Evolutionary conservation across 371 early-diverging fungal species (phyloP).

Genomic region (Apophysomyces sp.): DNA sequence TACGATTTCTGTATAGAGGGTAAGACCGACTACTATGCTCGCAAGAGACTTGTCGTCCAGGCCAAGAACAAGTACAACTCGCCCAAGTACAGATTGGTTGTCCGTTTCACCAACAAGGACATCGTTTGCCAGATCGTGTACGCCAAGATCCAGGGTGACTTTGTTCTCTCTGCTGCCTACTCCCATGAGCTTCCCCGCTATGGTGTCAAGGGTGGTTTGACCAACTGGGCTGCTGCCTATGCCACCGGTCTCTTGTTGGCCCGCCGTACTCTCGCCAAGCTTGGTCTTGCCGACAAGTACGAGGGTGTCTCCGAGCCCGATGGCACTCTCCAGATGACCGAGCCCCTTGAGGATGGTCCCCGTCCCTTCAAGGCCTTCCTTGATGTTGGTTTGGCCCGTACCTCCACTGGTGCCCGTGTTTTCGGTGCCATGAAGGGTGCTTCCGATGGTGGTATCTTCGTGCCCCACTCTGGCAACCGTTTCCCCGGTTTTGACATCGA

Average conservation of each 20-base stretch:
- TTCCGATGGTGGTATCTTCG: conserved; percentile 98
- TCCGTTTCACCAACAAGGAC: conserved; percentile 99
- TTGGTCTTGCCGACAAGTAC: conserved; percentile 95
- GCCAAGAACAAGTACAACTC: conserved; percentile 99
- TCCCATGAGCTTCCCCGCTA: conserved; percentile 98
- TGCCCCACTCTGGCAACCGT: conserved; percentile 98
- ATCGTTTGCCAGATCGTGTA: conserved; percentile 98
- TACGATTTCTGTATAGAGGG: conserved; percentile 74
- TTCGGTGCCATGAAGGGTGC: conserved; percentile 99
- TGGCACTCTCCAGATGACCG: conserved; percentile 90
- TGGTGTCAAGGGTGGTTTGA: conserved; percentile 99
- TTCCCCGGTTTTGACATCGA: conserved; percentile 98
- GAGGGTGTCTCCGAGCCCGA: conserved; percentile 94
- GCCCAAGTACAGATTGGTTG: conserved; percentile 99
- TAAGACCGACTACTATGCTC: conserved; percentile 99
- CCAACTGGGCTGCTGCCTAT: conserved; percentile 99
- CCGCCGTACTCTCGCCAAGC: conserved; percentile 95
- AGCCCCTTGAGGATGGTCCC: conserved; percentile 94
- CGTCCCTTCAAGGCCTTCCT: conserved; percentile 99
- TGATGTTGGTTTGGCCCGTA: conserved; percentile 98
- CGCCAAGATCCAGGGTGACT: conserved; percentile 99
- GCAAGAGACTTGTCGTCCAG: conserved; percentile 98
- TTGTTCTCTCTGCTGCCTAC: conserved; percentile 97
- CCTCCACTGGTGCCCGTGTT: conserved; percentile 99
- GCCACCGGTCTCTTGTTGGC: conserved; percentile 98